A percentile compares a stretch with the other conserved stretches of the same genome.
These are phyloP conservation scores for Penicillium canescens DNA, from an alignment of 495 filamentous ascomycete species.

Conservation along the genomic window DNA sequence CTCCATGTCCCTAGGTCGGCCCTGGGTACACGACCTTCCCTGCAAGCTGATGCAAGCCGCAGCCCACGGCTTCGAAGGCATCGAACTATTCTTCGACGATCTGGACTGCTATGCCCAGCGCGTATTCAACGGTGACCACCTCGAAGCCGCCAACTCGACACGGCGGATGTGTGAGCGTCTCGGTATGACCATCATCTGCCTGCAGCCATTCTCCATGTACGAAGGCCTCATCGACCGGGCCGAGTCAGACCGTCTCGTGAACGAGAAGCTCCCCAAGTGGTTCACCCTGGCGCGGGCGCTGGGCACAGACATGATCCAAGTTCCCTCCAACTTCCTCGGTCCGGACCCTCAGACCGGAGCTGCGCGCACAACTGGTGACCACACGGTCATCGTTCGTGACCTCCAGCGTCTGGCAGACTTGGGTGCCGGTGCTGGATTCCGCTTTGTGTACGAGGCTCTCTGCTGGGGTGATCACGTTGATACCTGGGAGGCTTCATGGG, in stretches of 20 bases:
- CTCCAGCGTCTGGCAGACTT: slow-evolving; percentile 66
- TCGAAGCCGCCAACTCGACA: slow-evolving; percentile 59
- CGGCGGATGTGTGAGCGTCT: slow-evolving; percentile 56
- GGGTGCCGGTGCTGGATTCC: slow-evolving; percentile 52
- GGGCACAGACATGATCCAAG: slow-evolving; percentile 68
- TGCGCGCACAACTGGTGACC: slow-evolving; percentile 51
- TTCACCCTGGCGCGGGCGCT: slow-evolving; percentile 64
- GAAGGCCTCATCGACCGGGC: slow-evolving; percentile 69
- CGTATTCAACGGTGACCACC: slow-evolving; percentile 50
- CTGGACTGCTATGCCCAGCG: slow-evolving; percentile 63
- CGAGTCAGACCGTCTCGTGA: slow-evolving; percentile 55
- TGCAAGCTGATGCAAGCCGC: slow-evolving; percentile 67
- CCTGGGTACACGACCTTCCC: slow-evolving; percentile 61
- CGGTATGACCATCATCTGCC: slow-evolving; percentile 62
- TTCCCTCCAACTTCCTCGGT: slow-evolving; percentile 72
- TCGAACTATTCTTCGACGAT: slow-evolving; percentile 84
- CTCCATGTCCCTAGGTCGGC: slow-evolving; percentile 74
- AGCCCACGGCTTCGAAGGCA: slow-evolving; percentile 63
- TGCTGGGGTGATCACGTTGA: slow-evolving; percentile 74
- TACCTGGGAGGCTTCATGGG: slow-evolving; percentile 73
- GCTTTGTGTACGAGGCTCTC: slow-evolving; percentile 76
- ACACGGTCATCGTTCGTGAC: slow-evolving; percentile 61
- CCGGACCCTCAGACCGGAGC: slow-evolving; percentile 38
- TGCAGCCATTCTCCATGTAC: slow-evolving; percentile 81
- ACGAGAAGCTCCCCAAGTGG: slow-evolving; percentile 66